Conservation (phyloP, 768 basidiomycete species). For the Cantharellus anzutake region DNA sequence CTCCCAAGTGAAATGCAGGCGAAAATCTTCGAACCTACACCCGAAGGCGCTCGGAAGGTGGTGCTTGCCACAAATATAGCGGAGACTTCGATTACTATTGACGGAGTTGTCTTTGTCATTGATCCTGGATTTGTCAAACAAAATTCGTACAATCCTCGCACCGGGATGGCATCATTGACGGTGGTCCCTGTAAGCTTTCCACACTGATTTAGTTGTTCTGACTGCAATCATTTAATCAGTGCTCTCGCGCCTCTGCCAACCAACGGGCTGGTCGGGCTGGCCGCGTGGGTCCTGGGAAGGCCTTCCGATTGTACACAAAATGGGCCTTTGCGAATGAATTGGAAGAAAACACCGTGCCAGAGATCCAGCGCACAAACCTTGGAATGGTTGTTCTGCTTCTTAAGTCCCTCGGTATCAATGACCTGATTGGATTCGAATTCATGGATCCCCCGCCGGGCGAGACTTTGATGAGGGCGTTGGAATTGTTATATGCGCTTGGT, state of each 20-base stretch:
- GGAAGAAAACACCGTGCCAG: constrained; percentile 92
- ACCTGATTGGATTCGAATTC: constrained; percentile 96
- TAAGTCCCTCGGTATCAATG: constrained; percentile 95
- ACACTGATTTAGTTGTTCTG: not conserved
- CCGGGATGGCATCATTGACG: constrained; percentile 92
- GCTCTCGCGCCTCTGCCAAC: constrained; percentile 92
- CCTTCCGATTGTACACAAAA: constrained; percentile 96
- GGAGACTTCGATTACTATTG: constrained; percentile 99
- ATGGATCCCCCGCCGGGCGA: constrained; percentile 96
- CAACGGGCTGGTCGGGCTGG: constrained; percentile 95
- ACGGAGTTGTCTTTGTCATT: constrained; percentile 97
- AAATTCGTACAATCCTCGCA: constrained; percentile 94
- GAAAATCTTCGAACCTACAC: constrained; percentile 98
- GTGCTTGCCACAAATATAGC: constrained; percentile 98
- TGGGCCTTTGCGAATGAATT: constrained; percentile 95
- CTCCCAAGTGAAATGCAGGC: constrained; percentile 99
- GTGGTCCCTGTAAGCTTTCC: constrained; percentile 67
- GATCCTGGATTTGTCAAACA: constrained; percentile 99
- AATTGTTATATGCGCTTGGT: constrained; percentile 85
- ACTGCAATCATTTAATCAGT: constrained; percentile 25
- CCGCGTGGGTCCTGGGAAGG: constrained; percentile 93
- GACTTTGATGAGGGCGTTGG: constrained; percentile 87
- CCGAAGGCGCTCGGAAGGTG: constrained; percentile 84
- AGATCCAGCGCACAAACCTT: constrained; percentile 97
- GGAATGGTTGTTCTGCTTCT: constrained; percentile 88